These are phyloP conservation scores for Chlorella sorokiniana DNA, from an alignment of 139 green algal genomes.

Conservation along the genomic window DNA sequence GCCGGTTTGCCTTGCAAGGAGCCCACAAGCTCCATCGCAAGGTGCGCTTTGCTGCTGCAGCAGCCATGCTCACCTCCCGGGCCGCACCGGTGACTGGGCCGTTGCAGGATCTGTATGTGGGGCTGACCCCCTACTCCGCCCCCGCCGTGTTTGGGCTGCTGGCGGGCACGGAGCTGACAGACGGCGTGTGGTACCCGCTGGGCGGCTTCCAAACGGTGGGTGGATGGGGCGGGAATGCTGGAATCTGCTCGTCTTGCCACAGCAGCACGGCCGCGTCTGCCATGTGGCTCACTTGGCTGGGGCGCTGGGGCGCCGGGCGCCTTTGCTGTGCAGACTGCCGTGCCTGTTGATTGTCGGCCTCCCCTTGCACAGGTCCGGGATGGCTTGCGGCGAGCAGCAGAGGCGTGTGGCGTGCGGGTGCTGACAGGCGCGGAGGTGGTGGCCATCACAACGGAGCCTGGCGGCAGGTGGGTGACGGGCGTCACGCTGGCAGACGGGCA, in stretches of 20 bases:
- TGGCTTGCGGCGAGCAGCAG: conserved; percentile 35
- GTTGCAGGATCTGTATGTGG: conserved; percentile 85
- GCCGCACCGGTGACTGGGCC: too few species aligned
- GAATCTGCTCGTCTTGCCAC: too few species aligned
- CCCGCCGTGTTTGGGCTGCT: conserved; percentile 85
- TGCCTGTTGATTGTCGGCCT: not conserved
- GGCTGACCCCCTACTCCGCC: conserved; percentile 77
- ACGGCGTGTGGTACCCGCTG: conserved; percentile 84
- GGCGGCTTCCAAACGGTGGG: conserved; percentile 78
- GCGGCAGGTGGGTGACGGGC: conserved; percentile 45
- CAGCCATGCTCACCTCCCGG: not conserved
- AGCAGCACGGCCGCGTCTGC: too few species aligned
- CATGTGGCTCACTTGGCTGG: too few species aligned
- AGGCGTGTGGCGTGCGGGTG: conserved; percentile 57
- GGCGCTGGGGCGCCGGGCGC: too few species aligned
- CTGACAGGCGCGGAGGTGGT: conserved; percentile 44
- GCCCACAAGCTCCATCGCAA: not conserved
- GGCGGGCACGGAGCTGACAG: conserved; percentile 85
- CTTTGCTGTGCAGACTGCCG: too few species aligned
- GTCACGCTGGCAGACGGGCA: conserved; percentile 62
- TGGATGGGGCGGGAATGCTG: too few species aligned
- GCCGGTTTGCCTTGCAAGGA: not conserved
- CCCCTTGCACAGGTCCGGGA: conserved; percentile 28
- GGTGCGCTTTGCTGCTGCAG: not conserved
- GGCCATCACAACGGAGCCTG: conserved; percentile 30